Evolutionary conservation across 202 grass and related monocot species (phyloP).

Genomic region (Hordeum pubiflorum): DNA sequence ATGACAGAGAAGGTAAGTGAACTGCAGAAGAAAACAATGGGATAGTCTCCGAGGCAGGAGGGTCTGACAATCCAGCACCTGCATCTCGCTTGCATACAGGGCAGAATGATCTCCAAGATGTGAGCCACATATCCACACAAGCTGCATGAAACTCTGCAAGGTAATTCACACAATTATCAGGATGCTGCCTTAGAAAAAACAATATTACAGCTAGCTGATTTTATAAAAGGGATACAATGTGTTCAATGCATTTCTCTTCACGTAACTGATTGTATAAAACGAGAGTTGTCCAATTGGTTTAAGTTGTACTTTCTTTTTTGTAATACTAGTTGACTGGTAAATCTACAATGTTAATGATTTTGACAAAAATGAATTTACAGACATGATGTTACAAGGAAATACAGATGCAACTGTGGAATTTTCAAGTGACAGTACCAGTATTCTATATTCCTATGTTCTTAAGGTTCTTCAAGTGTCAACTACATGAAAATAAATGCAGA

Average conservation of each 20-base stretch:
- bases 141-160: slow-evolving; percentile 79
- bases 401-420: neutral
- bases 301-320: neutral
- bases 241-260: neutral
- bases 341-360: neutral
- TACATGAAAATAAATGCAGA: neutral
- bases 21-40: slow-evolving; percentile 53
- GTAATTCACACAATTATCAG: neutral
- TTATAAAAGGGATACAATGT: neutral
- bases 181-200: neutral
- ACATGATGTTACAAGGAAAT: neutral
- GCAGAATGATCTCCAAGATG: slow-evolving; percentile 88
- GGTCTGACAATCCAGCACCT: slow-evolving; percentile 32
- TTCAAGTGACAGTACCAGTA: neutral
- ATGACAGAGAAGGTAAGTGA: slow-evolving; percentile 36
- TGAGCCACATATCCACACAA: slow-evolving; percentile 89
- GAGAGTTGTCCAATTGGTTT: neutral
- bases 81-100: slow-evolving; percentile 90
- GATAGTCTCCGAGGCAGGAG: slow-evolving; percentile 44
- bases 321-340: neutral
- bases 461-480: neutral
- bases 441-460: neutral
- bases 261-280: neutral
- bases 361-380: neutral
- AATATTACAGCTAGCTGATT: neutral